Conservation (phyloP, 768 basidiomycete genomes). For the Rhodotorula sphaerocarpa region DNA sequence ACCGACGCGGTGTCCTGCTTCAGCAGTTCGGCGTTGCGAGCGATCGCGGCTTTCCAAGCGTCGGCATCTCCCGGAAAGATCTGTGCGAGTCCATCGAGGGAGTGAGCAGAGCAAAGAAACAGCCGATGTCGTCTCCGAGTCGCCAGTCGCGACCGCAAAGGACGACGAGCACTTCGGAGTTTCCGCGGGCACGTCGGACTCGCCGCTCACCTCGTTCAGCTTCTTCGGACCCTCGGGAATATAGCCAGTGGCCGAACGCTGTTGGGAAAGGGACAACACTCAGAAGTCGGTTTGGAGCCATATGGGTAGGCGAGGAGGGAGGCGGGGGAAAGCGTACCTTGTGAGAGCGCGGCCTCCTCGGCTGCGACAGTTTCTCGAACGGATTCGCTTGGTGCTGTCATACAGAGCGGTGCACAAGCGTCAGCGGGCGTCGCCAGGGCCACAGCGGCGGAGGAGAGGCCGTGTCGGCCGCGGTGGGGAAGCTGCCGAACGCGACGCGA, state of each 20-base stretch:
- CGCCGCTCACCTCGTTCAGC: constrained; percentile 10
- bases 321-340: constrained; percentile 10
- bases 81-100: neutral
- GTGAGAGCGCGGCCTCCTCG: constrained; percentile 5
- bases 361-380: constrained; percentile 9
- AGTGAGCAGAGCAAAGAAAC: neutral
- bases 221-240: constrained; percentile 22
- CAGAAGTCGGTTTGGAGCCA: too few relatives aligned
- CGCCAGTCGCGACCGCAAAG: too few relatives aligned
- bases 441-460: too few relatives aligned
- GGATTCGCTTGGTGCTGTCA: constrained; percentile 14
- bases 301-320: too few relatives aligned
- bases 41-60: constrained; percentile 27
- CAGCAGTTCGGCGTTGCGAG: constrained; percentile 8
- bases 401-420: too few relatives aligned
- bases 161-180: too few relatives aligned
- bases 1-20: constrained; percentile 9
- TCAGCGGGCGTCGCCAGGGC: too few relatives aligned
- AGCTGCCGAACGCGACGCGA: rapidly evolving
- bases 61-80: constrained; percentile 29
- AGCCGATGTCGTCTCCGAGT: too few relatives aligned
- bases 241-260: constrained; percentile 30
- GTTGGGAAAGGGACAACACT: too few relatives aligned
- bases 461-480: neutral
- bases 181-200: neutral